Percentiles rank a stretch among this genome's conserved stretches.
These are phyloP conservation scores for Epichloe sylvatica DNA, from an alignment of 2,329 filamentous ascomycete species.

Conservation along the genomic window DNA sequence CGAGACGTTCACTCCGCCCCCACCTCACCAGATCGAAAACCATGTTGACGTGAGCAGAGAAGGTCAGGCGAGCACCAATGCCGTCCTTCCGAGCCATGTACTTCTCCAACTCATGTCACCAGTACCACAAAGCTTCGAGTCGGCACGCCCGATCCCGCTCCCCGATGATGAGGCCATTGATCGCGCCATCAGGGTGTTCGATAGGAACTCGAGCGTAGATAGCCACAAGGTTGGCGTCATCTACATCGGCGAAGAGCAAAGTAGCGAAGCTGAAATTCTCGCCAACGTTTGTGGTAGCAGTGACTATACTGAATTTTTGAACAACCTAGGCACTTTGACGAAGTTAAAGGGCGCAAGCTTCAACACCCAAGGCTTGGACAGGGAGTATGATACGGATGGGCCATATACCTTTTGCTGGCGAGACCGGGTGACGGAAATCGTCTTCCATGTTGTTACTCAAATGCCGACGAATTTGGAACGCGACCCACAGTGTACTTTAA, in stretches of 20 bases:
- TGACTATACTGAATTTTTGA: slow-evolving; percentile 77
- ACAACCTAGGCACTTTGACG: slow-evolving; percentile 67
- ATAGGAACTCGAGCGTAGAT: slow-evolving; percentile 79
- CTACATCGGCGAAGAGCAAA: slow-evolving; percentile 82
- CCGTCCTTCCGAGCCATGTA: slow-evolving; percentile 59
- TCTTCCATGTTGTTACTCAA: slow-evolving; percentile 92
- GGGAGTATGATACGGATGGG: slow-evolving; percentile 63
- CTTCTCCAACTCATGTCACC: slow-evolving; percentile 56
- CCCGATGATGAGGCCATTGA: slow-evolving; percentile 55
- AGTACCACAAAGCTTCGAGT: slow-evolving; percentile 42
- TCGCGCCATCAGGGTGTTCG: slow-evolving; percentile 67
- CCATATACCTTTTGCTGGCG: slow-evolving; percentile 88
- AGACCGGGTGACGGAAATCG: slow-evolving; percentile 84
- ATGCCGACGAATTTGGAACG: slow-evolving; percentile 80
- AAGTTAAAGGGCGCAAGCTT: slow-evolving; percentile 70
- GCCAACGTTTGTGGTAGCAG: slow-evolving; percentile 74
- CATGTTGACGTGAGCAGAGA: slow-evolving; percentile 36
- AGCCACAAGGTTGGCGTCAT: slow-evolving; percentile 92
- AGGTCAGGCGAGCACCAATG: slow-evolving; percentile 39
- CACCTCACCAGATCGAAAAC: slow-evolving; percentile 39
- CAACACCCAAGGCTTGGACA: slow-evolving; percentile 86
- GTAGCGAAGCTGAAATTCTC: slow-evolving; percentile 67
- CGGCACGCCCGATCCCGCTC: slow-evolving; percentile 58
- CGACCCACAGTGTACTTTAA: slow-evolving; percentile 63
- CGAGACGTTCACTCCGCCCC: slow-evolving; percentile 44